Conservation (phyloP, 73 alveolate genomes). For the Paramecium sonneborni region DNA sequence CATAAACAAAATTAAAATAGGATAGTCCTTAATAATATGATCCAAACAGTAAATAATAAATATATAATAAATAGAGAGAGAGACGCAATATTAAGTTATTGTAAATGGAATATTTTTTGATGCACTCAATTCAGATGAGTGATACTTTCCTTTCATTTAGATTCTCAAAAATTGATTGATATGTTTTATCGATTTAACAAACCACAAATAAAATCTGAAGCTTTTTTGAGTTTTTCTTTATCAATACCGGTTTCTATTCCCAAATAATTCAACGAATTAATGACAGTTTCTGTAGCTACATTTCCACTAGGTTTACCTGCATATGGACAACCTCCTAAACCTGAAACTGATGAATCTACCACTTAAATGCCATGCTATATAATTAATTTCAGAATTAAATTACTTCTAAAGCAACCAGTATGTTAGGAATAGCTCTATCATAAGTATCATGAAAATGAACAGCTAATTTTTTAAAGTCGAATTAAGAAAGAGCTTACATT, state of each 20-base stretch:
- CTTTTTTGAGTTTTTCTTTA: constrained; percentile 53
- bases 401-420: constrained; percentile 82
- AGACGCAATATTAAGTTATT: not conserved
- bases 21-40: not conserved
- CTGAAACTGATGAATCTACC: constrained; percentile 92
- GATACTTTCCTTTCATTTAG: not conserved
- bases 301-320: constrained; percentile 96
- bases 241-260: constrained; percentile 92
- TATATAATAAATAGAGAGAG: not conserved
- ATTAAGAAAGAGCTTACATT: constrained; percentile 70
- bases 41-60: not conserved
- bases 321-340: constrained; percentile 99
- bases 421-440: constrained; percentile 85
- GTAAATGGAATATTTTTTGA: constrained; percentile 38
- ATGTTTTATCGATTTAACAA: constrained; percentile 15
- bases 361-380: constrained; percentile 80
- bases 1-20: not conserved
- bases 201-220: not conserved
- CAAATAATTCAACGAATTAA: constrained; percentile 76
- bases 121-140: constrained; percentile 34
- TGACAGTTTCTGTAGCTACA: constrained; percentile 94
- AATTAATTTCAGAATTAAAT: not conserved
- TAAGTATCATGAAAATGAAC: constrained; percentile 93
- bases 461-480: constrained; percentile 80
- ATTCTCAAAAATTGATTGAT: constrained; percentile 17